A percentile compares a stretch with the other conserved stretches of the same genome.
Evolutionary conservation across 2,329 filamentous ascomycete species (phyloP).

Genomic region (Sarocladium strictum): DNA sequence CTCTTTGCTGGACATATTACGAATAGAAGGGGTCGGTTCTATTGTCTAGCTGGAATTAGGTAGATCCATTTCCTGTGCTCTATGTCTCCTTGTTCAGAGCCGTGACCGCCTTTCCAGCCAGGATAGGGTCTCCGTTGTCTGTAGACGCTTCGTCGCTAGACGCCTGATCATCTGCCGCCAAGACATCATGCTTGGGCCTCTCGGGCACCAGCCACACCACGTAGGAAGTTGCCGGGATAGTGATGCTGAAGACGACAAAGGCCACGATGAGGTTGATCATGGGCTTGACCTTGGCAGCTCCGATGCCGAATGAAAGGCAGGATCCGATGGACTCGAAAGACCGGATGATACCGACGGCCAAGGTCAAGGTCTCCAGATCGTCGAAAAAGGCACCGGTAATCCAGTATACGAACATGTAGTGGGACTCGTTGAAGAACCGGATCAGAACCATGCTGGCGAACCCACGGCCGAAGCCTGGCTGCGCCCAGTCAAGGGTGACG

Average conservation of each 20-base stretch:
- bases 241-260: constrained; percentile 40
- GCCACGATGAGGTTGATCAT: constrained; percentile 43
- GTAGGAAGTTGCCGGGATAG: constrained; percentile 29
- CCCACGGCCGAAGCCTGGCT: constrained; percentile 36
- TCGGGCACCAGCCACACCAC: constrained; percentile 32
- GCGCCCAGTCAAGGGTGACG: constrained; percentile 39
- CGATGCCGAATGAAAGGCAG: constrained; percentile 40
- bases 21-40: too few relatives aligned
- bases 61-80: too few relatives aligned
- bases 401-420: constrained; percentile 16
- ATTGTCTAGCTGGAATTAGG: too few relatives aligned
- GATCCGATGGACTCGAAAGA: constrained; percentile 44
- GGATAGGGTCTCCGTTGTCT: not conserved
- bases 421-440: constrained; percentile 44
- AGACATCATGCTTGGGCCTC: constrained; percentile 18
- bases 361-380: constrained; percentile 43
- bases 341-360: constrained; percentile 40
- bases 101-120: not conserved
- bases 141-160: too few relatives aligned
- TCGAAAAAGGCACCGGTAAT: constrained; percentile 34
- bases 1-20: too few relatives aligned
- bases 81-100: not conserved
- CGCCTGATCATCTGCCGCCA: constrained; percentile 2
- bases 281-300: constrained; percentile 36
- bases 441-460: constrained; percentile 43